A percentile compares a stretch with the other conserved stretches of the same genome.
Conservation (phyloP, 768 basidiomycete species). For the Mycena pura region DNA sequence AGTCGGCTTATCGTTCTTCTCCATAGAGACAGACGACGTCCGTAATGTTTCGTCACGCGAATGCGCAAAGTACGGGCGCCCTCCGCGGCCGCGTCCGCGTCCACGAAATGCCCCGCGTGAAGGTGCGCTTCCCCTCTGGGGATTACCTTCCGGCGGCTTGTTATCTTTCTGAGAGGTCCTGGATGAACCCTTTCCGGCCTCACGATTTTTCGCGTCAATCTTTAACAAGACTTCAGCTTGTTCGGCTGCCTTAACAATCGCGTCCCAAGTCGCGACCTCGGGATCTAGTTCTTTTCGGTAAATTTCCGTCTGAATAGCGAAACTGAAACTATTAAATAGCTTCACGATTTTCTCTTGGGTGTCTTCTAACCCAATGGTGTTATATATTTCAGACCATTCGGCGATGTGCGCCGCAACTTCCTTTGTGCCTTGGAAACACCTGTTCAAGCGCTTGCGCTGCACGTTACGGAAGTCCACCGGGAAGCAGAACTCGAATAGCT, state of each 20-base stretch:
- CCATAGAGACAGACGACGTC: not conserved
- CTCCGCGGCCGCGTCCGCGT: not conserved
- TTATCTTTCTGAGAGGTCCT: too few species aligned
- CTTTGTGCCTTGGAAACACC: constrained; percentile 6
- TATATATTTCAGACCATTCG: too few species aligned
- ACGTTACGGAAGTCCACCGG: constrained; percentile 32
- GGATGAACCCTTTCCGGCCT: too few species aligned
- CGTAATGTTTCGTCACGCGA: not conserved
- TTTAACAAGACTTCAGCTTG: too few species aligned
- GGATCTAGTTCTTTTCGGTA: too few species aligned
- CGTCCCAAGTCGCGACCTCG: too few species aligned
- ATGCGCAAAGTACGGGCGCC: not conserved
- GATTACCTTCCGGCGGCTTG: too few species aligned
- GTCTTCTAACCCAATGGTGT: constrained; percentile 27
- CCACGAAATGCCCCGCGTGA: not conserved
- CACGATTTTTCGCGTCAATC: too few species aligned
- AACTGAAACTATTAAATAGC: constrained; percentile 32
- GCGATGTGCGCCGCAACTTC: too few species aligned
- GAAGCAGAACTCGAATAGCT: constrained; percentile 45
- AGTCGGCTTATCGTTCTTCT: not conserved
- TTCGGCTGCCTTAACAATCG: too few species aligned
- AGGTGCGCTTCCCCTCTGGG: too few species aligned
- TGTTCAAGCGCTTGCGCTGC: not conserved
- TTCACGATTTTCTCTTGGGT: constrained; percentile 27
- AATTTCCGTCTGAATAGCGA: constrained; percentile 29